Percentiles rank a stretch among this genome's conserved stretches.
Evolutionary conservation across 129 eudicot species (phyloP).

Genomic region (Centrapalus pauciflorus): DNA sequence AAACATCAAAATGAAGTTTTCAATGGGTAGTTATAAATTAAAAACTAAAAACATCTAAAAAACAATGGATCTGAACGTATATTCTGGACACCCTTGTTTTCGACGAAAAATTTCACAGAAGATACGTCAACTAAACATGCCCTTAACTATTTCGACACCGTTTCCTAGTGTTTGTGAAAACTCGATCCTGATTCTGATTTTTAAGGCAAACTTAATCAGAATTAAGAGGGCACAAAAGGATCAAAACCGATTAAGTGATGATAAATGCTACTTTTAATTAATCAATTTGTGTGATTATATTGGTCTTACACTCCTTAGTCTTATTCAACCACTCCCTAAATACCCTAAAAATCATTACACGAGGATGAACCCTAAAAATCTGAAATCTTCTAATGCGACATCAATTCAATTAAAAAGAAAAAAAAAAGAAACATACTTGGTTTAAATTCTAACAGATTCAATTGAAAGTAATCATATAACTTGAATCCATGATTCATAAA

Average conservation of each 20-base stretch:
- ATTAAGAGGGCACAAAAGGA: neutral
- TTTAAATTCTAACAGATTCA: neutral
- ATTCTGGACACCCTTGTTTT: too few species aligned
- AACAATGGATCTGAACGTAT: too few species aligned
- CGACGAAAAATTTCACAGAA: too few species aligned
- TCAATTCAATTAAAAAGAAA: neutral
- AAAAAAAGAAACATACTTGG: neutral
- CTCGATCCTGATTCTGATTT: neutral
- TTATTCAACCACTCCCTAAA: conserved; percentile 8
- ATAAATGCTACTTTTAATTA: too few species aligned
- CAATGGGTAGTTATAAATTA: too few species aligned
- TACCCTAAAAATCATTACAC: neutral
- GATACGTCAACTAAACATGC: too few species aligned
- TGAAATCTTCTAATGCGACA: neutral
- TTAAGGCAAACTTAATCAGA: neutral
- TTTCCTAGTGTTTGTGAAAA: neutral
- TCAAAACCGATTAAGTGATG: too few species aligned
- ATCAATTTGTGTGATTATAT: neutral
- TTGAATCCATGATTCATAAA: neutral
- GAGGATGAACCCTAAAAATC: neutral
- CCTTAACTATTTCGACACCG: too few species aligned
- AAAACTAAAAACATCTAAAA: too few species aligned
- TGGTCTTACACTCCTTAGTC: neutral
- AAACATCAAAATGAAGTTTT: too few species aligned
- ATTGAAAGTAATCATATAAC: neutral